phyloP scores from a whole-genome alignment of 176 grass and related monocot species.

The Cenchrus fungigraminus region DNA sequence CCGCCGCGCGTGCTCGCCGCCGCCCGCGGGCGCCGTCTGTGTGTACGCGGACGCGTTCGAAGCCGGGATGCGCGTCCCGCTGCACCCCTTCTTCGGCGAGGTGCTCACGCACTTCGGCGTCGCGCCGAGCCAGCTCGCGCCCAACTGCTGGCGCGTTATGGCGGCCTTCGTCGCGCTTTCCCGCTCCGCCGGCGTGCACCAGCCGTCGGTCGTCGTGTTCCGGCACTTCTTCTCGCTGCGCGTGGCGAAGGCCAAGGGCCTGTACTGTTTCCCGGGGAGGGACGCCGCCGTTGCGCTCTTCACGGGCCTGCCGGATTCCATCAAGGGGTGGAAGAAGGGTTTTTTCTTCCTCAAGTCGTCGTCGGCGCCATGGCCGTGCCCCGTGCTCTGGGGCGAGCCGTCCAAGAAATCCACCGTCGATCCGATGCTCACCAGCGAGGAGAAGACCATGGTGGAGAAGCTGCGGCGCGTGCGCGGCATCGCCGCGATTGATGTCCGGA shows the following conservation, averaged over 20 bases:
- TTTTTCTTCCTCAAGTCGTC: constrained; percentile 24
- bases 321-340: neutral
- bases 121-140: constrained; percentile 32
- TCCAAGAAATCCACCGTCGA: neutral
- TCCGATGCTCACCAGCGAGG: neutral
- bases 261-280: neutral
- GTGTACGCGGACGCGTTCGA: neutral
- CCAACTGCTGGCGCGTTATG: constrained; percentile 34
- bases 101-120: constrained; percentile 19
- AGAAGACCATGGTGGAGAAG: neutral
- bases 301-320: neutral
- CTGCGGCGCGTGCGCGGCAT: neutral
- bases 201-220: constrained; percentile 14
- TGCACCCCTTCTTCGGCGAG: neutral
- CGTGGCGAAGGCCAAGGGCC: neutral
- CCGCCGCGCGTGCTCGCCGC: neutral
- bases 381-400: constrained; percentile 33
- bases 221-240: neutral
- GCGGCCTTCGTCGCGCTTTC: constrained; percentile 31
- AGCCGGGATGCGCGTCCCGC: constrained; percentile 23
- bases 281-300: neutral
- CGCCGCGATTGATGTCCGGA: neutral
- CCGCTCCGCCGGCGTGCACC: neutral
- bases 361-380: constrained; percentile 26
- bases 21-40: neutral